Conservation (phyloP, 345 rosid genomes). For the Lepidium africanum region DNA sequence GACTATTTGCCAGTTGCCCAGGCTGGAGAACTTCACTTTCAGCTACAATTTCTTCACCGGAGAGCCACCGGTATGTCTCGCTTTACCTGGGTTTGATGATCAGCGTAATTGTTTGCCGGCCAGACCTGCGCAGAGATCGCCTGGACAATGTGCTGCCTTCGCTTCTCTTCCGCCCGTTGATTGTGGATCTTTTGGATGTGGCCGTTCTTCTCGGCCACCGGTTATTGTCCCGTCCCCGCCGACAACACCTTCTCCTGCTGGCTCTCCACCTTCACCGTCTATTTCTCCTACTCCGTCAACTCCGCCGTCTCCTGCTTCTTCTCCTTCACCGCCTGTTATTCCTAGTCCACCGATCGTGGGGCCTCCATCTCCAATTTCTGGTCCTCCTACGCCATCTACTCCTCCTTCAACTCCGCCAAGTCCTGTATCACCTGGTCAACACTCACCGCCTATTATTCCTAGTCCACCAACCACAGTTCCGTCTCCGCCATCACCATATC, state of each 20-base stretch:
- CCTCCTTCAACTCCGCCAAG: slow-evolving; percentile 32
- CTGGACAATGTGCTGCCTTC: slow-evolving; percentile 58
- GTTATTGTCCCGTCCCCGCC: slow-evolving; percentile 65
- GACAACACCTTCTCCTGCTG: slow-evolving; percentile 36
- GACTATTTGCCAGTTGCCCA: slow-evolving; percentile 54
- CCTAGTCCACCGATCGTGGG: too few relatives aligned
- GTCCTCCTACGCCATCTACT: neutral
- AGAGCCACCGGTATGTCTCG: slow-evolving; percentile 56
- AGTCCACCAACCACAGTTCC: slow-evolving; percentile 34
- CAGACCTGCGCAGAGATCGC: slow-evolving; percentile 58
- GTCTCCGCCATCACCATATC: slow-evolving; percentile 41
- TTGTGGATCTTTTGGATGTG: slow-evolving; percentile 64
- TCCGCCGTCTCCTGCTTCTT: too few relatives aligned
- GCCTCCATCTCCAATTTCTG: slow-evolving; percentile 32
- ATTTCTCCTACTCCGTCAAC: neutral
- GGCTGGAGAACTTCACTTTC: slow-evolving; percentile 55
- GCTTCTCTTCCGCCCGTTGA: slow-evolving; percentile 40
- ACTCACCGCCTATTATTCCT: slow-evolving; percentile 26
- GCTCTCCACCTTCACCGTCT: slow-evolving; percentile 7
- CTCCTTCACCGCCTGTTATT: neutral
- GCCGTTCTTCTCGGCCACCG: slow-evolving; percentile 53
- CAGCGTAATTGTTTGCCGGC: slow-evolving; percentile 53
- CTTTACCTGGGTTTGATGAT: slow-evolving; percentile 44
- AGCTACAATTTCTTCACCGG: slow-evolving; percentile 73
- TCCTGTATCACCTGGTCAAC: slow-evolving; percentile 23